Base-by-base conservation (phyloP, 2,329 filamentous ascomycete genomes). In the Atkinsonella texensis region DNA sequence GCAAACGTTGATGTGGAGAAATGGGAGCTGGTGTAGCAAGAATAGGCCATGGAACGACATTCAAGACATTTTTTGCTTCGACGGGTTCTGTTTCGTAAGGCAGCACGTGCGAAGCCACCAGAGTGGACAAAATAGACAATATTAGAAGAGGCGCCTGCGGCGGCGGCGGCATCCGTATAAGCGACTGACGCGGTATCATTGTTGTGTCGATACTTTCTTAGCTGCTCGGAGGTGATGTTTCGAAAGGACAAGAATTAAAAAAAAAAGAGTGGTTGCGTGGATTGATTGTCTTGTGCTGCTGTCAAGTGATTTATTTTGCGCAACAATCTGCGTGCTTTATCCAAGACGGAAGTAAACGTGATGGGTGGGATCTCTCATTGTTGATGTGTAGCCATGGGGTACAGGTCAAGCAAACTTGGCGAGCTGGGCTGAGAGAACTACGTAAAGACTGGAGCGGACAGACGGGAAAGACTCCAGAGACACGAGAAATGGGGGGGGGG, bases 61-160 rank as follows among this genome's bases (percentile, higher is more conserved):
- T 63, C 48, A 73, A 56, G 48, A 40, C 18, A 51, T 59, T 65
- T 50, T 59, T 65, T 18, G 62, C 62, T 20, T 61, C 60, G 49
- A 72, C 52, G 4, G 68, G 60, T 51, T 62, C 59, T 3, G 72
- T 74, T 49, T 70, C 64, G 38, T 63, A 67, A 15, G 72, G 71
- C n/a, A 74, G 57, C 40, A 62, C 65, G 58, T 72, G 65, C 35
- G 64, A 66, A n/a, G 62, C 54, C n/a, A 65, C 60, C 46, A 64
- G 52, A 45, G 58, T 55, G 53, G 67, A 56, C 33, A 69, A 56
- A 40, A 60, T 59, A 48, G 63, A 62, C 55, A 72, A 52, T 46
- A 70, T 53, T 41, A 72, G 58, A 45, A 65, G 58, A 42, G 64
- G 61, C 33, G 65, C 61, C 40, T 65, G 59, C 7, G 63, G 60